phyloP scores from a whole-genome alignment of 192 early-diverging fungal species.

The Backusella sp. region DNA sequence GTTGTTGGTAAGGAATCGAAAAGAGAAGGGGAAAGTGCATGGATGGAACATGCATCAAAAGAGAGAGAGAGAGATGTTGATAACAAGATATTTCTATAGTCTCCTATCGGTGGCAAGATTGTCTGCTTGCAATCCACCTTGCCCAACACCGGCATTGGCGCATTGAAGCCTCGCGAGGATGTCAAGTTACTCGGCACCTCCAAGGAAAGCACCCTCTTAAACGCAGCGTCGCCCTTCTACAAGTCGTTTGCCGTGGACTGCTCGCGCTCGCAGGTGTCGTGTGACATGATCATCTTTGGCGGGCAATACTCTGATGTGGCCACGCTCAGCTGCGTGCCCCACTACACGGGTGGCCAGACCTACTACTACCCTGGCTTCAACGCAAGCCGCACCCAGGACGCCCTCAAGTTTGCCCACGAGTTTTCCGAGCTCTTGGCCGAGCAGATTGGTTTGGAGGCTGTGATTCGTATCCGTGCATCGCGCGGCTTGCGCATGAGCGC shows the following conservation, averaged over 20 bases:
- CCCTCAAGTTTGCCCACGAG: slow-evolving; percentile 80
- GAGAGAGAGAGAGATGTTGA: neutral
- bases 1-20: slow-evolving; percentile 55
- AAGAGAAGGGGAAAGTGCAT: neutral
- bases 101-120: slow-evolving; percentile 88
- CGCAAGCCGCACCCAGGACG: slow-evolving; percentile 79
- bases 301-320: slow-evolving; percentile 85
- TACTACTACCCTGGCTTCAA: slow-evolving; percentile 91
- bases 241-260: slow-evolving; percentile 91
- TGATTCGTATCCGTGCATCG: slow-evolving; percentile 89
- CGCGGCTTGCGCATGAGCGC: slow-evolving; percentile 85
- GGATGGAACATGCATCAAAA: neutral
- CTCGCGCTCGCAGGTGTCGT: slow-evolving; percentile 82
- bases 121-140: slow-evolving; percentile 76
- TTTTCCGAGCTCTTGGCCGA: slow-evolving; percentile 77
- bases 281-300: slow-evolving; percentile 89
- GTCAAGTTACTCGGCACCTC: slow-evolving; percentile 85
- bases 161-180: slow-evolving; percentile 83
- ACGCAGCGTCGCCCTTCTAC: slow-evolving; percentile 86
- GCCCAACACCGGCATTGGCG: slow-evolving; percentile 80
- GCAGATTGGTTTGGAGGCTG: slow-evolving; percentile 85
- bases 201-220: slow-evolving; percentile 83
- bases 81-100: slow-evolving; percentile 29
- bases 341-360: slow-evolving; percentile 86
- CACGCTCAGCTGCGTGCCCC: slow-evolving; percentile 78